Percentiles rank a stretch among this genome's conserved stretches.
Evolutionary conservation across 2,329 filamentous ascomycete species (phyloP).

Genomic region (Colletotrichum sp.): DNA sequence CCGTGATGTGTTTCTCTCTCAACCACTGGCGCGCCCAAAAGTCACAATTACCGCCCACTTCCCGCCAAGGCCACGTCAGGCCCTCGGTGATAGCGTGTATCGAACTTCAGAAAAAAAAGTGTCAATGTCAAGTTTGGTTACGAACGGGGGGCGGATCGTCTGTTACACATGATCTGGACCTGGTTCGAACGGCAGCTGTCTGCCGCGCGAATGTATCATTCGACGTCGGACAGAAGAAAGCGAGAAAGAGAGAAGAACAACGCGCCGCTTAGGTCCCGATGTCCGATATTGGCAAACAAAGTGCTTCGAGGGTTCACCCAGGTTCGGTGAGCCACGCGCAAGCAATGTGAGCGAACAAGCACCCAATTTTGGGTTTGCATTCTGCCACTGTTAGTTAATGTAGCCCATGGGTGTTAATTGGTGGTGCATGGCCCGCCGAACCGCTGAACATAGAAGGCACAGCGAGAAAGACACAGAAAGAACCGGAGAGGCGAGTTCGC

Average conservation of each 20-base stretch:
- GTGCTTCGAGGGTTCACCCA: background rate
- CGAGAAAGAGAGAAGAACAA: background rate
- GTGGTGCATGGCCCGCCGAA: background rate
- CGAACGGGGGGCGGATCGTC: background rate
- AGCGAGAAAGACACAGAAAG: background rate
- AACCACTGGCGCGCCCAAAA: background rate
- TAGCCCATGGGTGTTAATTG: background rate
- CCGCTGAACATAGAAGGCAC: background rate
- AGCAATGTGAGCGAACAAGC: background rate
- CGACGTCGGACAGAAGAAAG: background rate
- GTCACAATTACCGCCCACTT: constrained; percentile 4
- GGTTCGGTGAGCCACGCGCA: background rate
- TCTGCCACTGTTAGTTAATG: background rate
- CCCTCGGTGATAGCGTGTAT: background rate
- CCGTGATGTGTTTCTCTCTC: constrained; percentile 3
- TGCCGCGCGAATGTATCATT: background rate
- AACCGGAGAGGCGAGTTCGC: background rate
- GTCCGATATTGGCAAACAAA: background rate
- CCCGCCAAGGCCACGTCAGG: background rate
- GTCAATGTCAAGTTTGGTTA: background rate
- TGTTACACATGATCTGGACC: background rate
- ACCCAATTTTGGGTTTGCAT: background rate
- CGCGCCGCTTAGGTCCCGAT: background rate
- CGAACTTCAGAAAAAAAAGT: background rate
- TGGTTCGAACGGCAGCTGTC: background rate